These are phyloP conservation scores for Tetrapisispora nanseiensis DNA, from an alignment of 805 yeast genomes.

Conservation along the genomic window DNA sequence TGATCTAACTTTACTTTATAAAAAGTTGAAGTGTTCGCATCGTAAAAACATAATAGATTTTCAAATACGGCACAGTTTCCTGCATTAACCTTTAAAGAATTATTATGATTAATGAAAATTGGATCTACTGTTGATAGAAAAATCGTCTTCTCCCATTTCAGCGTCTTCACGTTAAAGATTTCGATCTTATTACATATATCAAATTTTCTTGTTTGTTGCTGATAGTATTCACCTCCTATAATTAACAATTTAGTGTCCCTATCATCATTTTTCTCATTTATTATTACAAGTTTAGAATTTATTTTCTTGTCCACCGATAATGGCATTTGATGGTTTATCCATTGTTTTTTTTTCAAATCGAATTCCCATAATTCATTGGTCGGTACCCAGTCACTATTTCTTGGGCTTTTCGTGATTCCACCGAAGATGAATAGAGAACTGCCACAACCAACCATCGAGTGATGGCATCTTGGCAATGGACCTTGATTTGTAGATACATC, in stretches of 20 bases:
- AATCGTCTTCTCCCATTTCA: slow-evolving; percentile 28
- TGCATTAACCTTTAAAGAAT: slow-evolving; percentile 28
- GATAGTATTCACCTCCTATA: slow-evolving; percentile 26
- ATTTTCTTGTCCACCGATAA: slow-evolving; percentile 32
- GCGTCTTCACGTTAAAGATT: slow-evolving; percentile 22
- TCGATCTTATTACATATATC: slow-evolving; percentile 18
- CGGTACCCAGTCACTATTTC: slow-evolving; percentile 33
- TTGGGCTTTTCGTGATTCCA: slow-evolving; percentile 36
- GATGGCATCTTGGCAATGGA: slow-evolving; percentile 40
- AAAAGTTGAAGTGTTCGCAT: neutral
- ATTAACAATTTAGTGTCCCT: slow-evolving; percentile 25
- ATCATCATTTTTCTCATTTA: slow-evolving; percentile 16
- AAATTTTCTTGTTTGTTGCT: slow-evolving; percentile 17
- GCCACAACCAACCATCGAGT: slow-evolving; percentile 43
- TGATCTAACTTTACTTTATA: slow-evolving; percentile 12
- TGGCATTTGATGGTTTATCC: slow-evolving; percentile 30
- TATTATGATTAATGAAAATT: slow-evolving; percentile 14
- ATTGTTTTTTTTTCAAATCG: slow-evolving; percentile 39
- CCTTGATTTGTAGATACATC: too few species aligned
- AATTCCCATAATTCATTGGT: slow-evolving; percentile 67
- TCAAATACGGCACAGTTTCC: slow-evolving; percentile 22
- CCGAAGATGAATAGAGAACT: slow-evolving; percentile 52
- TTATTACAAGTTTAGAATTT: slow-evolving; percentile 6
- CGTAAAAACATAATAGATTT: slow-evolving; percentile 8
- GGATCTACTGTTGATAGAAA: slow-evolving; percentile 16